These are phyloP conservation scores for Trametopsis cervina DNA, from an alignment of 768 basidiomycete genomes.

Conservation along the genomic window DNA sequence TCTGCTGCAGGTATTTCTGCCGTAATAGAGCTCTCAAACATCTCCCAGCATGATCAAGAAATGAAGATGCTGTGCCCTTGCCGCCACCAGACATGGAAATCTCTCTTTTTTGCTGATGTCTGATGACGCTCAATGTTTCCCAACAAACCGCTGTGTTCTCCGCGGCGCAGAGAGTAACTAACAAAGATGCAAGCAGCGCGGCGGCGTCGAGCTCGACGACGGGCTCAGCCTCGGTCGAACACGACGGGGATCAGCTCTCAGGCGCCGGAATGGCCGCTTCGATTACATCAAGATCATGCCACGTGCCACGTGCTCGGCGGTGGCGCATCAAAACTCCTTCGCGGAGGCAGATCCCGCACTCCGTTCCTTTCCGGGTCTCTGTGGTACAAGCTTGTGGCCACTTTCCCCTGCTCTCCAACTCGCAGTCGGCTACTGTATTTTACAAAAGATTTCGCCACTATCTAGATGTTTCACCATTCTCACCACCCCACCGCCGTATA, in stretches of 20 bases:
- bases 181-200: background rate
- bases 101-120: background rate
- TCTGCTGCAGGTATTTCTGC: background rate
- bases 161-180: background rate
- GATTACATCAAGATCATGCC: background rate
- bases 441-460: background rate
- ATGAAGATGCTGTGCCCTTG: background rate
- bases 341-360: constrained; percentile 13
- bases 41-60: background rate
- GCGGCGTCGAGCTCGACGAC: background rate
- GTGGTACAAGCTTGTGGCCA: background rate
- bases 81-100: background rate
- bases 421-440: background rate
- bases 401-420: background rate
- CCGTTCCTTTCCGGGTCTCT: constrained; percentile 9
- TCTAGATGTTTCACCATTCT: too few species aligned
- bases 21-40: background rate
- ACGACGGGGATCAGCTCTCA: constrained; percentile 1
- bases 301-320: constrained; percentile 10
- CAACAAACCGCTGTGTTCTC: background rate
- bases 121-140: background rate
- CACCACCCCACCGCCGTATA: too few species aligned
- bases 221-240: background rate
- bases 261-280: background rate
- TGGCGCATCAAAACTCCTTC: constrained; percentile 1